Evolutionary conservation across 208 protist species (phyloP), one percentile per base, ranked within the genome.

Genomic region (Porcisia hertigi): DNA sequence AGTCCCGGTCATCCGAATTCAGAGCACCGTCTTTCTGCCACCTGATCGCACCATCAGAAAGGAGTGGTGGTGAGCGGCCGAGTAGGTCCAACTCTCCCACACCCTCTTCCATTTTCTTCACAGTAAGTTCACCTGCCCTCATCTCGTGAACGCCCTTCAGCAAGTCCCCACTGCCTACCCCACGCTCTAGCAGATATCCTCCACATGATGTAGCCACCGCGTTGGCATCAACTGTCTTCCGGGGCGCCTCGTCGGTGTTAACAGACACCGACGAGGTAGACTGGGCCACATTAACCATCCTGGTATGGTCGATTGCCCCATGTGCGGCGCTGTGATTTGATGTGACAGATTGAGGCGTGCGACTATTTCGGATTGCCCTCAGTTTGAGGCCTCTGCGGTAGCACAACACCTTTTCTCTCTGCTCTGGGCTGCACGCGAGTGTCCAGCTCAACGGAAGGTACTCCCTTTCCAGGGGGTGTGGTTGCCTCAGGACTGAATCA

Each of bases 341-440:
- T 0, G 9, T 14, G 12, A 39, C 43, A 36, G 65, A 1, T 41
- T 20, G 45, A 36, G 11, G 20, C 4, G 54, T 47, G 53, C 4
- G 34, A 7, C 14, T 30, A 20, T 55, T 57, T n/a, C 57, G 49
- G 3, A 79, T 57, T 14, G 36, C 69, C 49, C 63, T 47, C 30
- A 79, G 67, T 54, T 79, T 79, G 34, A 79, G 34, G 18, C 23
- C 36, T 1, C 60, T 53, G 41, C 75, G 75, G 60, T 79, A 71
- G 47, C 25, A 41, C 47, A 77, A 74, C 43, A 77, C 71, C 45
- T 60, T 60, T 20, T 73, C 65, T 14, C 47, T 52, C 45, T 54
- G 0, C 12, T 59, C 62, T 47, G 43, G 62, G 67, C 75, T 23
- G 34, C 58, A 59, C 12, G 58, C 59, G 16, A 47, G 65, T 36